Base-by-base conservation (phyloP, 441 rosid species). In the Populus trichocarpa region DNA sequence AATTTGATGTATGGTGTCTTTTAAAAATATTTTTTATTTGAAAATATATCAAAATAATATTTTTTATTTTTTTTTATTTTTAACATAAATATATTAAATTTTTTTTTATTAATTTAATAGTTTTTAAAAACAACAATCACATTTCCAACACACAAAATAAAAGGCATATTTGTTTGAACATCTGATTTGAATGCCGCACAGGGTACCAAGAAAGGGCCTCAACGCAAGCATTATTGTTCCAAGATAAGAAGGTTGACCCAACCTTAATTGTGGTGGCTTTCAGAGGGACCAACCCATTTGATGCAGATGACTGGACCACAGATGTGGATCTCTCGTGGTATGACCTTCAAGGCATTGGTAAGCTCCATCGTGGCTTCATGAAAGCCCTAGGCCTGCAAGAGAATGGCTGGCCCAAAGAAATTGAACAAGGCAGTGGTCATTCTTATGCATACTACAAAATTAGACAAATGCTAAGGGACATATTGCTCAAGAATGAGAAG, bases 311-410 rank as follows among this genome's bases (percentile, higher is more conserved):
- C 2, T 92, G 92, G 93, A 65, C 85, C 81, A 81, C 87, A 6
- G 90, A 92, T 42, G 36, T 93, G 0, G 97, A 92, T 71, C 65
- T 93, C 69, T 95, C 98, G 0, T 95, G 96, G 97, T 91, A 86
- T 13, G 80, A 84, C 76, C 78, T 93, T 38, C 68, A 74, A 28
- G 74, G 85, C 20, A 83, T 84, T 3, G 96, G 95, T 13, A 91
- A 84, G 71, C 61, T 86, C 80, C 96, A 95, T 16, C 80, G 87
- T 0, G 99, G 98, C 69, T 93, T 93, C 78, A 86, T 92, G 93
- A 84, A 89, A 68, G 98, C 97, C 23, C 77, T 95, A 13, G 99
- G 99, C 25, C 85, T 90, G 35, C 96, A 91, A 79, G 84, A 74
- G 70, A 57, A 74, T 74, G 90, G 94, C 5, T 91, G 90, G 92